Percentiles rank a stretch among this genome's conserved stretches.
Conservation (phyloP, 331 rosid genomes). For the Telfairia occidentalis region DNA sequence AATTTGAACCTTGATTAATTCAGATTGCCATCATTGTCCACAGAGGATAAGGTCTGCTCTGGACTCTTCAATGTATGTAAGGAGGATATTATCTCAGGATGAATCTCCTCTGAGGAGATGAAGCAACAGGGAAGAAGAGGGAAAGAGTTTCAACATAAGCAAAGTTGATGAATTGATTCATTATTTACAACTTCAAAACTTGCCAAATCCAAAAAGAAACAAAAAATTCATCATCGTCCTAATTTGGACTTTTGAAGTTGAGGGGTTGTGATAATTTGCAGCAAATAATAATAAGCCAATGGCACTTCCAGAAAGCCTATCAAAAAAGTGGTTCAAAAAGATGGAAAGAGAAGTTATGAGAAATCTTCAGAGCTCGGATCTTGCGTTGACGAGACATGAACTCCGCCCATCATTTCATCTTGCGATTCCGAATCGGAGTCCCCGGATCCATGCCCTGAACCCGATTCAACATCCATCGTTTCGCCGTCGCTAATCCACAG, state of each 20-base stretch:
- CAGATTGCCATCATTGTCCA: background rate
- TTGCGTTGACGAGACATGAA: background rate
- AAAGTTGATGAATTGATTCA: background rate
- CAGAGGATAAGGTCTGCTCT: too few species aligned
- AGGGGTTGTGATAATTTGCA: background rate
- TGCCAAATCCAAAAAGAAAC: background rate
- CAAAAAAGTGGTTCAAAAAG: background rate
- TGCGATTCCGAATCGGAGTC: background rate
- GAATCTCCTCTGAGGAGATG: background rate
- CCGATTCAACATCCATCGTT: conserved; percentile 15
- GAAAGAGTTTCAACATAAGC: background rate
- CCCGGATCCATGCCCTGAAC: background rate
- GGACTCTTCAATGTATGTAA: background rate
- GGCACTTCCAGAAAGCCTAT: background rate
- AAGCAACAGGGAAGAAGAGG: background rate
- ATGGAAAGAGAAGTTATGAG: background rate
- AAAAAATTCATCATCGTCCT: background rate
- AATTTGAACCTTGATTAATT: background rate
- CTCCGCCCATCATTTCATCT: background rate
- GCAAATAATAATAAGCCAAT: background rate
- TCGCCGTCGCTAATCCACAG: conserved; percentile 8
- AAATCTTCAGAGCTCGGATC: background rate
- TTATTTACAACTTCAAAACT: background rate
- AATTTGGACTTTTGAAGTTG: background rate
- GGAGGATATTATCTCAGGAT: too few species aligned